Conservation (phyloP, 2,329 filamentous ascomycete species). For the Mollisia scopiformis region DNA sequence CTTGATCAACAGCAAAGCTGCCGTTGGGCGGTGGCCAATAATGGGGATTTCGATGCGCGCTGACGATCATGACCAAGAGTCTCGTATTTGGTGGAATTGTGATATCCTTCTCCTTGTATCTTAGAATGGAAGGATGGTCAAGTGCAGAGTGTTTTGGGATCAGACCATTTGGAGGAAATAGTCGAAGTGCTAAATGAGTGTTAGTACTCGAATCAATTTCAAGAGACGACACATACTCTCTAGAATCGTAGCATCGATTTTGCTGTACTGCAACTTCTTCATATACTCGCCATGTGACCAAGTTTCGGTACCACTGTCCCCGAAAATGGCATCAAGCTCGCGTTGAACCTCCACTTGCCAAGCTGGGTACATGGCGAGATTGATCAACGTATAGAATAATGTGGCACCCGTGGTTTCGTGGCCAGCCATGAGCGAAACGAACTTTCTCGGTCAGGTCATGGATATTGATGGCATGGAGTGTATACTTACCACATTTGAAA, state of each 20-base stretch:
- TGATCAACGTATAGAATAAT: conserved; percentile 6
- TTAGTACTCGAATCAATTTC: not conserved
- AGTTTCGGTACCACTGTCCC: not conserved
- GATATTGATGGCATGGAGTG: not conserved
- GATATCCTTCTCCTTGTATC: not conserved
- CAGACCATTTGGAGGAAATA: conserved; percentile 11
- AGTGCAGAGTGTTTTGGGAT: conserved; percentile 9
- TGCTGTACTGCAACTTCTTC: conserved; percentile 3
- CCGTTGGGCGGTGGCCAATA: conserved; percentile 14
- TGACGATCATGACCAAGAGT: not conserved
- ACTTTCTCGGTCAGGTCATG: not conserved
- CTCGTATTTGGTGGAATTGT: not conserved
- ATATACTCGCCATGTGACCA: conserved; percentile 2
- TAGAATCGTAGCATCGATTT: conserved; percentile 5
- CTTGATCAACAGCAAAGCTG: conserved; percentile 35
- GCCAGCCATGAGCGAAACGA: conserved; percentile 7
- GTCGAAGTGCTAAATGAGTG: conserved; percentile 5
- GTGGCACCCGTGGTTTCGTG: conserved; percentile 13
- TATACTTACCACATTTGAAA: conserved; percentile 10
- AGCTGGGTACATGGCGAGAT: conserved; percentile 7
- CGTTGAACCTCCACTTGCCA: conserved; percentile 7
- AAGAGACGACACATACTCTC: conserved; percentile 6
- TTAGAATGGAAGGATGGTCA: not conserved
- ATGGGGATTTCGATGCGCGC: conserved; percentile 9
- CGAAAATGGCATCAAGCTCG: conserved; percentile 11